phyloP scores from a whole-genome alignment of 2,329 filamentous ascomycete species.

The Cladosporium halotolerans region DNA sequence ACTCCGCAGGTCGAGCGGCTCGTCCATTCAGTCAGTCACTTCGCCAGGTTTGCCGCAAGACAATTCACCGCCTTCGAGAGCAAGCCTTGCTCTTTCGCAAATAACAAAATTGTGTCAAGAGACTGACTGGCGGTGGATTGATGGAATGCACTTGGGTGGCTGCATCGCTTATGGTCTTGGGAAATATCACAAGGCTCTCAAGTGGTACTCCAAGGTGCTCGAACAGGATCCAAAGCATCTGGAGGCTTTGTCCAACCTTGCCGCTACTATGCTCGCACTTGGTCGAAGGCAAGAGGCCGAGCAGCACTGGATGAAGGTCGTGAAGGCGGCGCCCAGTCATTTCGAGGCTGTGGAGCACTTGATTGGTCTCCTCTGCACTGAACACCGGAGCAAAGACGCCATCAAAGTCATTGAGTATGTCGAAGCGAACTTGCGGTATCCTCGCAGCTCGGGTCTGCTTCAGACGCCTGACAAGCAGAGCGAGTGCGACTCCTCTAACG shows the following conservation, averaged over 20 bases:
- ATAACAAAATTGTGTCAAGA: conserved; percentile 70
- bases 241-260: conserved; percentile 89
- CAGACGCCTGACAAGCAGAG: conserved; percentile 50
- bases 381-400: conserved; percentile 74
- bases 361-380: conserved; percentile 76
- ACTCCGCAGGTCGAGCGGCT: conserved; percentile 25
- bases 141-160: conserved; percentile 85
- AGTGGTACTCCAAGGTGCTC: conserved; percentile 66
- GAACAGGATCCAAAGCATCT: conserved; percentile 63
- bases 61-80: conserved; percentile 42
- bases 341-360: conserved; percentile 95
- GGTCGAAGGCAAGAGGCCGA: conserved; percentile 79
- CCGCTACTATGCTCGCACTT: conserved; percentile 79
- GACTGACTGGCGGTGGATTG: conserved; percentile 80
- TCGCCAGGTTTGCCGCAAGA: conserved; percentile 28
- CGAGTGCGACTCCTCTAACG: conserved; percentile 50
- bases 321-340: conserved; percentile 76
- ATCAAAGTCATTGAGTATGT: conserved; percentile 82
- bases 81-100: conserved; percentile 63
- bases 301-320: conserved; percentile 75
- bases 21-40: conserved; percentile 18
- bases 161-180: conserved; percentile 88
- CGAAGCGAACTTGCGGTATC: conserved; percentile 61
- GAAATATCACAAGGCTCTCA: conserved; percentile 69
- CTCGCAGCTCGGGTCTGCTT: conserved; percentile 41